Conservation (phyloP, 192 early-diverging fungal genomes). For the Coemansia sp. region DNA sequence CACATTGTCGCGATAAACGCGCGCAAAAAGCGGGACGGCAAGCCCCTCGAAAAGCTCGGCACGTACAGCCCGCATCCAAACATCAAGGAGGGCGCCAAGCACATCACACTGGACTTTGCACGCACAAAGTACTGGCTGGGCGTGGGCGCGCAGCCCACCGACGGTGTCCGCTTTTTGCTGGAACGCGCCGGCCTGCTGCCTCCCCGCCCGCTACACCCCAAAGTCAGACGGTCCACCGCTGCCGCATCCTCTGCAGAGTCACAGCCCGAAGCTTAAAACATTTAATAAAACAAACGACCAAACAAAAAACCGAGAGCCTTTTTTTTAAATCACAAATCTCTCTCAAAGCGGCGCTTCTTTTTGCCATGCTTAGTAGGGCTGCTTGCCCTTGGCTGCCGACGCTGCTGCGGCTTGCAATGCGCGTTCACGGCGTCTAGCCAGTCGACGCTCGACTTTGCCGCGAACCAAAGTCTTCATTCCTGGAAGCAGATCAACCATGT, state of each 20-base stretch:
- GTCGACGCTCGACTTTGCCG: slow-evolving; percentile 48
- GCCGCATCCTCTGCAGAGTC: neutral
- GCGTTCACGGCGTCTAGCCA: slow-evolving; percentile 44
- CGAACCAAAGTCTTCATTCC: slow-evolving; percentile 48
- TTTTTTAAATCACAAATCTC: neutral
- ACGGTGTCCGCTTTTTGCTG: slow-evolving; percentile 83
- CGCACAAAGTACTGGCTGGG: slow-evolving; percentile 97
- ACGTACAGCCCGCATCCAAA: slow-evolving; percentile 88
- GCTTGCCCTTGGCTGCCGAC: slow-evolving; percentile 22
- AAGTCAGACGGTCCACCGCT: slow-evolving; percentile 30
- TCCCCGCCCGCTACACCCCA: slow-evolving; percentile 42
- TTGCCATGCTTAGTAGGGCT: neutral
- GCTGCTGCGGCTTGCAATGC: slow-evolving; percentile 30
- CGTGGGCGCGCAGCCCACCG: slow-evolving; percentile 94
- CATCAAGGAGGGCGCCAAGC: slow-evolving; percentile 67
- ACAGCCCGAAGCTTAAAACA: neutral
- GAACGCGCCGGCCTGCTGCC: slow-evolving; percentile 53
- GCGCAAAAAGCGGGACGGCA: slow-evolving; percentile 74
- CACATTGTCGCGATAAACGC: slow-evolving; percentile 91
- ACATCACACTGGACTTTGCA: slow-evolving; percentile 79
- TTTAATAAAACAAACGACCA: slow-evolving; percentile 13
- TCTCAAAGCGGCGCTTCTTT: neutral
- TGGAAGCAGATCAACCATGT: slow-evolving; percentile 41
- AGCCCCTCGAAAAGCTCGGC: slow-evolving; percentile 89
- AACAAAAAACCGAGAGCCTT: neutral